Evolutionary conservation across 805 yeast genomes (phyloP).

Genomic region (Ogataea pini): DNA sequence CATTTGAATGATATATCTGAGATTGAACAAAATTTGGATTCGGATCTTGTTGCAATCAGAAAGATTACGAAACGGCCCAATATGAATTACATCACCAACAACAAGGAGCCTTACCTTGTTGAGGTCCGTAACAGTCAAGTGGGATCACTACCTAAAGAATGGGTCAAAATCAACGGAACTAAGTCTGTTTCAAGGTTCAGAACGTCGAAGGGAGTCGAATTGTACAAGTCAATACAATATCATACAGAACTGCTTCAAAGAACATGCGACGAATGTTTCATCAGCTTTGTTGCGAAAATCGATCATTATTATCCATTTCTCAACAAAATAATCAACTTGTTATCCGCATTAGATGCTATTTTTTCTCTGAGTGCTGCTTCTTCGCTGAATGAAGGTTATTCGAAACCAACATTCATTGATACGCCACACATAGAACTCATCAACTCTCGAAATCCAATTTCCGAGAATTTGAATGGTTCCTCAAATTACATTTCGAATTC

Average conservation of each 20-base stretch:
- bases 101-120: slow-evolving; percentile 69
- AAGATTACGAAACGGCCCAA: slow-evolving; percentile 54
- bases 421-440: slow-evolving; percentile 49
- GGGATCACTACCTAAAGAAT: slow-evolving; percentile 63
- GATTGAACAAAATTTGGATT: slow-evolving; percentile 48
- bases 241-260: slow-evolving; percentile 54
- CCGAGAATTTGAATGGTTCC: slow-evolving; percentile 24
- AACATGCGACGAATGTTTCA: slow-evolving; percentile 50
- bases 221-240: slow-evolving; percentile 58
- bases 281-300: slow-evolving; percentile 41
- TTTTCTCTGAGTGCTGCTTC: slow-evolving; percentile 66
- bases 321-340: slow-evolving; percentile 43
- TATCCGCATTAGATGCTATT: slow-evolving; percentile 66
- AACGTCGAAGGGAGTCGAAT: slow-evolving; percentile 54
- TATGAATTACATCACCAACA: slow-evolving; percentile 53
- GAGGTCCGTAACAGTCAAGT: slow-evolving; percentile 68
- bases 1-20: slow-evolving; percentile 44
- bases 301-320: slow-evolving; percentile 40
- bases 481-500: slow-evolving; percentile 64
- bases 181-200: slow-evolving; percentile 69
- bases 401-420: slow-evolving; percentile 52
- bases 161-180: slow-evolving; percentile 77
- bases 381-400: slow-evolving; percentile 43
- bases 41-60: slow-evolving; percentile 53
- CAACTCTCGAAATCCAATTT: slow-evolving; percentile 49